Conservation (phyloP, 116 monocot species). For the Dioscorea cayenensis region DNA sequence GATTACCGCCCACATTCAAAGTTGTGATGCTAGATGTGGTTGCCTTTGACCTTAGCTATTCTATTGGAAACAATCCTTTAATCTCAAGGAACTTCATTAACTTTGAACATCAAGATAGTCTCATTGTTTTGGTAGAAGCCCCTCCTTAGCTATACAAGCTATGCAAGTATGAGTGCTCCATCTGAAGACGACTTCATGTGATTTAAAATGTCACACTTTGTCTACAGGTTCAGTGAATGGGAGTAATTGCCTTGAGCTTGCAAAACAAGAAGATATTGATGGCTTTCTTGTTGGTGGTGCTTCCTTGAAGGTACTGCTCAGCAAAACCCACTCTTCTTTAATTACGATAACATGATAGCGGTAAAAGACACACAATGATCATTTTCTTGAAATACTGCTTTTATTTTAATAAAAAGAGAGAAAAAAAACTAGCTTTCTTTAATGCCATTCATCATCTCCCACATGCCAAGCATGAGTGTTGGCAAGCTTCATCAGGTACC, state of each 20-base stretch:
- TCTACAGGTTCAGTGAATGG: conserved; percentile 91
- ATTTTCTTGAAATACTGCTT: neutral
- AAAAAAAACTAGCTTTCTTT: too few species aligned
- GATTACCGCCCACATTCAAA: too few species aligned
- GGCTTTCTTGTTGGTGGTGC: conserved; percentile 99
- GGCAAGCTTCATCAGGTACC: too few species aligned
- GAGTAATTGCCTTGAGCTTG: conserved; percentile 81
- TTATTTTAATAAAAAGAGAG: too few species aligned
- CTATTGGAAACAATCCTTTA: neutral
- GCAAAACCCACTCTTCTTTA: neutral
- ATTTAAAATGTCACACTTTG: neutral
- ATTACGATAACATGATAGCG: neutral
- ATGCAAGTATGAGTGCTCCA: too few species aligned
- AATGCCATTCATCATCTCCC: too few species aligned
- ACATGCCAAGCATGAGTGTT: too few species aligned
- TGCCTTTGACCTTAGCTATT: too few species aligned
- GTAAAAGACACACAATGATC: neutral
- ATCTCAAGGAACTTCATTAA: neutral
- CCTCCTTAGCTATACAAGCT: neutral
- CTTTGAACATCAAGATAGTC: too few species aligned
- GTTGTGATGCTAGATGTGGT: too few species aligned
- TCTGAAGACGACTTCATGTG: too few species aligned
- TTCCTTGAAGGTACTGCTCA: conserved; percentile 77
- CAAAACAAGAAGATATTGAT: conserved; percentile 96
- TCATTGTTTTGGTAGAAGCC: too few species aligned